Evolutionary conservation across 495 filamentous ascomycete genomes (phyloP).

Genomic region (Filosporella fistucella): DNA sequence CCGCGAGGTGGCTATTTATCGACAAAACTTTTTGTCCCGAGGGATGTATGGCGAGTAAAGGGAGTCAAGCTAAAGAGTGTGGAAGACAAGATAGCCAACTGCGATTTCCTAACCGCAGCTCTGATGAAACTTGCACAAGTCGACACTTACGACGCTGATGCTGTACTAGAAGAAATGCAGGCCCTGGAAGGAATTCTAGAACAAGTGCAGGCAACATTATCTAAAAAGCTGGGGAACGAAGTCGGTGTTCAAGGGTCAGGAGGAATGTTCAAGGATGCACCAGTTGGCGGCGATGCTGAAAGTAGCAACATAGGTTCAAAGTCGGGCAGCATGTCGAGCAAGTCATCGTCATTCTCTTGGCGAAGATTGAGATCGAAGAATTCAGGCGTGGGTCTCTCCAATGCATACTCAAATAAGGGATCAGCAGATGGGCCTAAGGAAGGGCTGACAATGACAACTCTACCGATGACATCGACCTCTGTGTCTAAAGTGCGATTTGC

Average conservation of each 20-base stretch:
- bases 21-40: conserved; percentile 82
- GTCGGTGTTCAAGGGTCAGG: conserved; percentile 74
- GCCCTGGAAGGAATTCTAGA: conserved; percentile 83
- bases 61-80: conserved; percentile 85
- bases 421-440: conserved; percentile 43
- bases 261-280: conserved; percentile 63
- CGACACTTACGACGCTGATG: conserved; percentile 84
- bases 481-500: conserved; percentile 43
- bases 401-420: conserved; percentile 37
- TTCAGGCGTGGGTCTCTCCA: conserved; percentile 53
- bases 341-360: conserved; percentile 73
- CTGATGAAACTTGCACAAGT: conserved; percentile 77
- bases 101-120: conserved; percentile 87
- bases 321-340: conserved; percentile 55
- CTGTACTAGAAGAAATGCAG: conserved; percentile 93
- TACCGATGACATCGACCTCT: conserved; percentile 81
- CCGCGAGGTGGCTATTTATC: conserved; percentile 90
- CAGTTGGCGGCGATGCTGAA: conserved; percentile 36
- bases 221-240: conserved; percentile 84
- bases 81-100: conserved; percentile 93
- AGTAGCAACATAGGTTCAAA: conserved; percentile 39
- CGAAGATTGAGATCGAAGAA: conserved; percentile 85
- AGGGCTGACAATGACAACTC: conserved; percentile 56
- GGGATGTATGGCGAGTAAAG: conserved; percentile 91
- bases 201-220: conserved; percentile 68